A percentile compares a stretch with the other conserved stretches of the same genome.
phyloP scores from a whole-genome alignment of 208 protist species.

The Leishmania aethiopica region DNA sequence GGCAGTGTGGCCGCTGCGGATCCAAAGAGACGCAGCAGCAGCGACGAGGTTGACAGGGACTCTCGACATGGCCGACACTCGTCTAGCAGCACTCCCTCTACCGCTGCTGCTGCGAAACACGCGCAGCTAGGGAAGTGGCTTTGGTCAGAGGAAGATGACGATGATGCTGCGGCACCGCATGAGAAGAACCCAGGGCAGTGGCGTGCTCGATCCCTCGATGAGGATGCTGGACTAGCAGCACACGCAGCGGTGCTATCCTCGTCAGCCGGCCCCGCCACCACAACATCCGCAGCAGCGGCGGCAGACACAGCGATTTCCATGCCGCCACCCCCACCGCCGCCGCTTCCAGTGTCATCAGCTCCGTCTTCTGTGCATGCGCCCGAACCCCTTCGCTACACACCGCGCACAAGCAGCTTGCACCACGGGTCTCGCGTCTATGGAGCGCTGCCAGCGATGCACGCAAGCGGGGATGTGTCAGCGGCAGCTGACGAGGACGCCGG shows the following conservation, averaged over 20 bases:
- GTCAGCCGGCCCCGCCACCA: background rate
- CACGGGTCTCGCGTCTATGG: background rate
- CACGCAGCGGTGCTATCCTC: background rate
- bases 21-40: background rate
- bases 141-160: slow-evolving; percentile 5
- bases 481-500: background rate
- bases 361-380: background rate
- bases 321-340: background rate
- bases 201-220: background rate
- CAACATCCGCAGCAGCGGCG: background rate
- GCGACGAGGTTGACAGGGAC: background rate
- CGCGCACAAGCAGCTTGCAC: background rate
- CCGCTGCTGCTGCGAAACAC: background rate
- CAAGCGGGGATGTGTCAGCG: background rate
- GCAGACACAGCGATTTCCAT: background rate
- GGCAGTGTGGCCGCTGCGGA: background rate
- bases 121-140: background rate
- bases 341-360: background rate
- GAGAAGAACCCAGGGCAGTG: background rate
- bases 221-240: background rate
- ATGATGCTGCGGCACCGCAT: background rate
- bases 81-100: background rate
- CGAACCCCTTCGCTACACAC: background rate
- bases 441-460: background rate
- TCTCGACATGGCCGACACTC: background rate